Evolutionary conservation across 1,139 yeast genomes (phyloP).

Genomic region (Debaryomycetaceae sp.): DNA sequence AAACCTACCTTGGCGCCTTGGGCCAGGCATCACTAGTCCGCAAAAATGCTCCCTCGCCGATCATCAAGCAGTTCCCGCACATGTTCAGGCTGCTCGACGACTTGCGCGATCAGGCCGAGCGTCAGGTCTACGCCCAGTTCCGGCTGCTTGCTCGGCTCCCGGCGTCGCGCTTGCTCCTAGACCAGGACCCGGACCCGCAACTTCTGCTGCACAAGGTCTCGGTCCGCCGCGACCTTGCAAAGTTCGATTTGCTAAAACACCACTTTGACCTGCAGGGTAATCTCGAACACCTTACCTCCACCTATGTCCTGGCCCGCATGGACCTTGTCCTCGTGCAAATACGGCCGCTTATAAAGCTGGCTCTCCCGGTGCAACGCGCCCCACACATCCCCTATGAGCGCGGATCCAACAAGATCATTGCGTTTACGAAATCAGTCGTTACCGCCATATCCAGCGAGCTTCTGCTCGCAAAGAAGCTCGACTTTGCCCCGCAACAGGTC

Average conservation of each 20-base stretch:
- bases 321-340: slow-evolving; percentile 34
- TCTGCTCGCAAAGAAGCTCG: slow-evolving; percentile 18
- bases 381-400: slow-evolving; percentile 42
- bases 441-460: slow-evolving; percentile 40
- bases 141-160: slow-evolving; percentile 10
- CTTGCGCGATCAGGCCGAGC: slow-evolving; percentile 35
- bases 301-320: slow-evolving; percentile 37
- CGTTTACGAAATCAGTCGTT: slow-evolving; percentile 43
- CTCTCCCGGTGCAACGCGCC: slow-evolving; percentile 29
- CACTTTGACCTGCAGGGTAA: slow-evolving; percentile 28
- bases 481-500: slow-evolving; percentile 7
- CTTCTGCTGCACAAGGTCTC: slow-evolving; percentile 1
- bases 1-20: slow-evolving; percentile 28
- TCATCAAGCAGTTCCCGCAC: slow-evolving; percentile 36
- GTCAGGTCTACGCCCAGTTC: slow-evolving; percentile 26
- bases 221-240: slow-evolving; percentile 8
- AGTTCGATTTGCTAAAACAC: slow-evolving; percentile 23
- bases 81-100: slow-evolving; percentile 36
- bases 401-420: slow-evolving; percentile 49
- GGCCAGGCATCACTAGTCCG: slow-evolving; percentile 22
- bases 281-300: slow-evolving; percentile 24
- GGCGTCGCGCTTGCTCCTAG: slow-evolving; percentile 4
- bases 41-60: slow-evolving; percentile 23
- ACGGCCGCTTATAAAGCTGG: slow-evolving; percentile 15
- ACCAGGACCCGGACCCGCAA: neutral